phyloP scores from a whole-genome alignment of 495 filamentous ascomycete species.

The Lineolata rhizophorae region DNA sequence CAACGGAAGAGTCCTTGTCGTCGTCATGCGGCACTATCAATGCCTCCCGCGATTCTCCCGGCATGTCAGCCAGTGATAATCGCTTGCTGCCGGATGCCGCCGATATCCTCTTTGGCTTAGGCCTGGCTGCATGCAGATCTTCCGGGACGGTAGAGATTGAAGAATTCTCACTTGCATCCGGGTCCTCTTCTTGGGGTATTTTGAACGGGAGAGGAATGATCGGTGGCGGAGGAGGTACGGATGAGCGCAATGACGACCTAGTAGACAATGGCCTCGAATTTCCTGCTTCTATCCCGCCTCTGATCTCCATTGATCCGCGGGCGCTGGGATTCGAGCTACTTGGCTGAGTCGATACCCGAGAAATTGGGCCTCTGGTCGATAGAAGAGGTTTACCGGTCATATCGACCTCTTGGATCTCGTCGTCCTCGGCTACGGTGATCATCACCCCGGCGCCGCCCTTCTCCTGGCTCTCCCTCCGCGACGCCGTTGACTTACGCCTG shows the following conservation, averaged over 20 bases:
- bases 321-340: too few relatives aligned
- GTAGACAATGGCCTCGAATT: too few relatives aligned
- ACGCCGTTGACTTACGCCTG: not conserved
- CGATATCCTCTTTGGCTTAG: slow-evolving; percentile 24
- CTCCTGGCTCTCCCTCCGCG: not conserved
- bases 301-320: too few relatives aligned
- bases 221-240: too few relatives aligned
- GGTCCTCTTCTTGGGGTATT: too few relatives aligned
- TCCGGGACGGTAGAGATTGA: slow-evolving; percentile 43
- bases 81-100: slow-evolving; percentile 22
- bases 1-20: slow-evolving; percentile 17
- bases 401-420: slow-evolving; percentile 11
- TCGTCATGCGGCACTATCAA: slow-evolving; percentile 21
- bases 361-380: too few relatives aligned
- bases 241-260: too few relatives aligned
- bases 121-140: slow-evolving; percentile 11
- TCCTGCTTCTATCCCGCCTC: too few relatives aligned
- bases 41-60: slow-evolving; percentile 20
- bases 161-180: slow-evolving; percentile 29
- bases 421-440: slow-evolving; percentile 7
- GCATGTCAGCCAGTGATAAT: slow-evolving; percentile 26
- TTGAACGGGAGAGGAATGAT: too few relatives aligned
- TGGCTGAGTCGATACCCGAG: too few relatives aligned
- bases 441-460: slow-evolving; percentile 4
- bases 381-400: slow-evolving; percentile 5